A percentile compares a stretch with the other conserved stretches of the same genome.
phyloP scores from a whole-genome alignment of 2,329 filamentous ascomycete genomes.

The Stachybotrys chlorohalonatus region DNA sequence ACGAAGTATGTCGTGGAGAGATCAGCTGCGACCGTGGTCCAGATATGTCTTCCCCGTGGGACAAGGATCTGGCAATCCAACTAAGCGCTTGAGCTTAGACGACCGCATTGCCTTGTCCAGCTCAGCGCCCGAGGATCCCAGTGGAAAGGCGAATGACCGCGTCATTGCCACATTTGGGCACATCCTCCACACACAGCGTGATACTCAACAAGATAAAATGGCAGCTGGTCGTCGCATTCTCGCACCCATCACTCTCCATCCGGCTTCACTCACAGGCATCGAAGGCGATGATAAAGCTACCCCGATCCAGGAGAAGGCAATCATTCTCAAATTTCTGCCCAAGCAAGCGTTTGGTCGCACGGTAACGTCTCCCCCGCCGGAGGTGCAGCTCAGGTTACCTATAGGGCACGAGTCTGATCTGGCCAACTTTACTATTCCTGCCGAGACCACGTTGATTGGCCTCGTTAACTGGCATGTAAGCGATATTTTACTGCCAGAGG shows the following conservation, averaged over 20 bases:
- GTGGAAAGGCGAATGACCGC: neutral
- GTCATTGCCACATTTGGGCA: conserved; percentile 39
- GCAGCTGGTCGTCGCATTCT: conserved; percentile 28
- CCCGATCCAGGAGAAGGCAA: conserved; percentile 15
- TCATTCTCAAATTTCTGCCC: conserved; percentile 39
- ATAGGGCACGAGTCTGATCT: conserved; percentile 17
- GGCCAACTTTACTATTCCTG: conserved; percentile 15
- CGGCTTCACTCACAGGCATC: conserved; percentile 30
- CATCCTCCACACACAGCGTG: conserved; percentile 28
- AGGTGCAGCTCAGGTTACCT: conserved; percentile 20
- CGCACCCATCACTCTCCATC: conserved; percentile 36
- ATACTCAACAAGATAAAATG: conserved; percentile 1
- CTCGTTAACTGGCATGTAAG: conserved; percentile 18
- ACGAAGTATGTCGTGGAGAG: conserved; percentile 24
- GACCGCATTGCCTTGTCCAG: neutral
- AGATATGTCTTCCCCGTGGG: conserved; percentile 15
- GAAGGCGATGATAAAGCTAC: conserved; percentile 19
- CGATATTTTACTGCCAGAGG: conserved; percentile 37
- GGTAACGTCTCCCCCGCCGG: conserved; percentile 5
- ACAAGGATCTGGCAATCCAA: neutral
- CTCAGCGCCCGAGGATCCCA: neutral
- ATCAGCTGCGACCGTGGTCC: conserved; percentile 21
- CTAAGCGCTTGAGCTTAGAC: neutral
- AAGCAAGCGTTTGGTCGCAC: conserved; percentile 7
- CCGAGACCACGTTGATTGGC: conserved; percentile 20